Conservation (phyloP, 2,329 filamentous ascomycete genomes). For the Ophiosphaerella narmari region DNA sequence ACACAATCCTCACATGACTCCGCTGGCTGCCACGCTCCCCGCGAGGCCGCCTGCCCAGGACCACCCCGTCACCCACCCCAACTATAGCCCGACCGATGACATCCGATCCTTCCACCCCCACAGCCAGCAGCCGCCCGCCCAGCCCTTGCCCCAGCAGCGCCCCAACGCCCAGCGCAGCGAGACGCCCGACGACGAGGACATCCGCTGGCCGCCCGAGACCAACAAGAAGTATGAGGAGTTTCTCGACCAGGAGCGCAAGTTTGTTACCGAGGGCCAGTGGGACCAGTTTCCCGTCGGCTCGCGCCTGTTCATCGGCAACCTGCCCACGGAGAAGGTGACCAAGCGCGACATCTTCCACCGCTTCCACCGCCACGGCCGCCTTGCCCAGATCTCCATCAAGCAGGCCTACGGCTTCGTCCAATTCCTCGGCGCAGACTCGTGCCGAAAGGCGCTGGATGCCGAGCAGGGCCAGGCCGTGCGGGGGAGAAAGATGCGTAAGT, state of each 20-base stretch:
- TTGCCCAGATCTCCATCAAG: slow-evolving; percentile 95
- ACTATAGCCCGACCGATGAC: slow-evolving; percentile 54
- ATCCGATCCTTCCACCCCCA: slow-evolving; percentile 58
- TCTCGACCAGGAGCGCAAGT: slow-evolving; percentile 71
- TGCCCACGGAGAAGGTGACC: slow-evolving; percentile 89
- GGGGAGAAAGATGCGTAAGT: slow-evolving; percentile 91
- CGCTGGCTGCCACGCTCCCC: slow-evolving; percentile 48
- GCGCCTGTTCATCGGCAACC: slow-evolving; percentile 83
- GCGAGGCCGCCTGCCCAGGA: slow-evolving; percentile 56
- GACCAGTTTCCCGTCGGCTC: slow-evolving; percentile 78
- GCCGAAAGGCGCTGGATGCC: slow-evolving; percentile 71
- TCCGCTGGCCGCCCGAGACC: slow-evolving; percentile 60
- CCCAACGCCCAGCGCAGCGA: slow-evolving; percentile 31
- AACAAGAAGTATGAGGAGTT: slow-evolving; percentile 75
- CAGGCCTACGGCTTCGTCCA: slow-evolving; percentile 97
- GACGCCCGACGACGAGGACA: slow-evolving; percentile 51
- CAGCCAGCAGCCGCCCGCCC: slow-evolving; percentile 45
- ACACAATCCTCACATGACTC: slow-evolving; percentile 33
- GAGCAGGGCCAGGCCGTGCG: slow-evolving; percentile 82
- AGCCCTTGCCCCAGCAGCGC: slow-evolving; percentile 31
- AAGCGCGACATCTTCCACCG: slow-evolving; percentile 93
- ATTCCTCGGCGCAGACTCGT: slow-evolving; percentile 78
- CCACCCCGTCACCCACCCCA: slow-evolving; percentile 53
- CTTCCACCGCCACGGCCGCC: slow-evolving; percentile 80
- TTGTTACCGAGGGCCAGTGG: slow-evolving; percentile 79